Evolutionary conservation across 2,329 filamentous ascomycete species (phyloP).

Genomic region (Xylaria sp.): DNA sequence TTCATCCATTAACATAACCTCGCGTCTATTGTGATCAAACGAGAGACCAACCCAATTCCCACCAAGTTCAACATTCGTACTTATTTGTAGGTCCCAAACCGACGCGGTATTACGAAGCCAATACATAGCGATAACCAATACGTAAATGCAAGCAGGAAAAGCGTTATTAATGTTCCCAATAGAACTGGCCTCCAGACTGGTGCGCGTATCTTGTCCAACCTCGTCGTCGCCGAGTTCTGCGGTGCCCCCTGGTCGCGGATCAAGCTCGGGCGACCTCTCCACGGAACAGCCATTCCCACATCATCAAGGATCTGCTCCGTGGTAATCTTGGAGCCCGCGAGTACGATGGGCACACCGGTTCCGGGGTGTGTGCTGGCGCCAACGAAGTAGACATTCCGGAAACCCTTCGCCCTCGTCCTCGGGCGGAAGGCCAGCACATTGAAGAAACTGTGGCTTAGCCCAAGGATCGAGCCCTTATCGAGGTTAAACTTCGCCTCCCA

Average conservation of each 20-base stretch:
- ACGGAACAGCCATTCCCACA: conserved; percentile 47
- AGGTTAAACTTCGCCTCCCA: conserved; percentile 79
- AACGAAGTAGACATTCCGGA: conserved; percentile 73
- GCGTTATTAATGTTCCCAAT: background rate
- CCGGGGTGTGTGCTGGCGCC: conserved; percentile 81
- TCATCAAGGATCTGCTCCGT: conserved; percentile 57
- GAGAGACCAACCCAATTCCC: too few species aligned
- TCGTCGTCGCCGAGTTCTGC: conserved; percentile 33
- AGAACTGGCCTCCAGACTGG: conserved; percentile 25
- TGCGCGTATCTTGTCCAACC: conserved; percentile 39
- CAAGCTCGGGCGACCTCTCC: conserved; percentile 41
- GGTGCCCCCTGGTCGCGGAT: conserved; percentile 35
- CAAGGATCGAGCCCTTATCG: conserved; percentile 78
- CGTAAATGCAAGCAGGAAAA: background rate
- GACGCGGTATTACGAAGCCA: too few species aligned
- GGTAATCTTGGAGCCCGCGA: conserved; percentile 74
- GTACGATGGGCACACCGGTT: conserved; percentile 78
- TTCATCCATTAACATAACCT: too few species aligned
- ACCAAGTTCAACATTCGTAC: too few species aligned
- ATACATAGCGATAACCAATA: background rate
- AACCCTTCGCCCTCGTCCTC: conserved; percentile 62
- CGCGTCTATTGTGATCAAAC: too few species aligned
- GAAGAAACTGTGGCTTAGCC: conserved; percentile 78
- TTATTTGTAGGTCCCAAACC: too few species aligned
- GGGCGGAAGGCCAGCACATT: conserved; percentile 76